Percentiles rank a stretch among this genome's conserved stretches.
Evolutionary conservation across 768 basidiomycete species (phyloP).

Genomic region (Hericium alpestre): DNA sequence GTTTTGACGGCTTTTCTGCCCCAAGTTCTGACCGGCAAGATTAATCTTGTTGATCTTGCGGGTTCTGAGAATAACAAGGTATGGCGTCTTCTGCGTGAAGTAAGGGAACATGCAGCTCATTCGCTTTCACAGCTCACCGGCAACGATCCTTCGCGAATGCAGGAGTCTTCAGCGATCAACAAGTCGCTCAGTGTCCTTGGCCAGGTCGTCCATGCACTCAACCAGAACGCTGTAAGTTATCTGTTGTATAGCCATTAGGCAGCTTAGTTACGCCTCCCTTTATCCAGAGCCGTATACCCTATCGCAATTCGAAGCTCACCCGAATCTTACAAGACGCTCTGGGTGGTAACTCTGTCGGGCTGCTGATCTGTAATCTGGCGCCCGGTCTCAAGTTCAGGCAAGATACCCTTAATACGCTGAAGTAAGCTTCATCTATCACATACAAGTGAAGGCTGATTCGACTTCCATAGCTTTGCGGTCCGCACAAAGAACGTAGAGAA

Average conservation of each 20-base stretch:
- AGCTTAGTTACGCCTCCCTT: constrained; percentile 2
- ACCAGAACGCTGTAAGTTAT: constrained; percentile 47
- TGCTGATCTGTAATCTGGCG: constrained; percentile 81
- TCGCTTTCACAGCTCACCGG: constrained; percentile 49
- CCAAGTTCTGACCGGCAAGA: constrained; percentile 60
- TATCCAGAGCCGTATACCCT: constrained; percentile 65
- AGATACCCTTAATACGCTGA: constrained; percentile 87
- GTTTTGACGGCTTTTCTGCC: background rate
- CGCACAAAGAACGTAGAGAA: constrained; percentile 84
- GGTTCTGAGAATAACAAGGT: constrained; percentile 90
- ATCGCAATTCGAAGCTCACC: constrained; percentile 83
- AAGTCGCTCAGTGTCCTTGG: constrained; percentile 80
- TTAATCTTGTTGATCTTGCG: constrained; percentile 82
- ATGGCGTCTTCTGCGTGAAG: background rate
- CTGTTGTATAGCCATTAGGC: background rate
- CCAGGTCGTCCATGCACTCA: constrained; percentile 80
- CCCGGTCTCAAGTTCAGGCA: constrained; percentile 74
- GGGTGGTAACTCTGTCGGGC: constrained; percentile 67
- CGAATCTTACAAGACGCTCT: constrained; percentile 85
- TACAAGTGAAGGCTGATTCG: background rate
- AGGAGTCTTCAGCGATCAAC: constrained; percentile 84
- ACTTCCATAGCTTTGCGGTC: constrained; percentile 51
- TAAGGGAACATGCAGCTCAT: background rate
- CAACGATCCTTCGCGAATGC: constrained; percentile 79
- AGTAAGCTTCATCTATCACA: constrained; percentile 31